Conservation (phyloP, 1,284 basidiomycete species). For the Irpex rosettiformis region DNA sequence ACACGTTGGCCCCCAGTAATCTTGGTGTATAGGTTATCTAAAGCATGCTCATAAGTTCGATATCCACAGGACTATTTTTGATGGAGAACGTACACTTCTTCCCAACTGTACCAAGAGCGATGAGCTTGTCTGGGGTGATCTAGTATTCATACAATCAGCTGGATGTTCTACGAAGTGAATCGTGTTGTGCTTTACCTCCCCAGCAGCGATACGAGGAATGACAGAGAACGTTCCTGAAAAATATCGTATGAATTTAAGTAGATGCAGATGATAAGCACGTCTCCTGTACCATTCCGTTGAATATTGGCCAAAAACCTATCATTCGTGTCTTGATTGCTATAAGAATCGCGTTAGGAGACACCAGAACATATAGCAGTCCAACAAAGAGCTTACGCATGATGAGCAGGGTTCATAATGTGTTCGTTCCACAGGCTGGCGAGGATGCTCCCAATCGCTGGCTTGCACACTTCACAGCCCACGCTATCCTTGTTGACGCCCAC, state of each 20-base stretch:
- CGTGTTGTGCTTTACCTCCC: conserved; percentile 38
- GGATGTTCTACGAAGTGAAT: not conserved
- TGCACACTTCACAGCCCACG: conserved; percentile 73
- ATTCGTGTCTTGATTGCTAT: conserved; percentile 66
- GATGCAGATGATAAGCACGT: not conserved
- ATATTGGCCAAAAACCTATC: conserved; percentile 73
- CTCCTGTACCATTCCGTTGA: conserved; percentile 56
- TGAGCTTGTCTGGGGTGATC: conserved; percentile 67
- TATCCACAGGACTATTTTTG: not conserved
- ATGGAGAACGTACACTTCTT: conserved; percentile 48
- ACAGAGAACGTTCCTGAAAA: conserved; percentile 60
- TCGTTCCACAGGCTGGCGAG: conserved; percentile 71
- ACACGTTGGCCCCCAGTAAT: conserved; percentile 65
- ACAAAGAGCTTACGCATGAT: conserved; percentile 42
- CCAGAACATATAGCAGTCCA: not conserved
- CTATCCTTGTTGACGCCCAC: conserved; percentile 48
- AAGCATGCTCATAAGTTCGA: not conserved
- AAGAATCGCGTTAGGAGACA: not conserved
- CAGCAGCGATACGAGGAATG: conserved; percentile 66
- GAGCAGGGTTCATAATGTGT: conserved; percentile 60
- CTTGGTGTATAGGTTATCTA: conserved; percentile 64
- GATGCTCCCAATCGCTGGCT: conserved; percentile 67
- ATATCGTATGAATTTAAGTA: not conserved
- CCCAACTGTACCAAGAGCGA: conserved; percentile 67
- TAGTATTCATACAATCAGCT: conserved; percentile 19